Percentiles rank a stretch among this genome's conserved stretches.
Evolutionary conservation across 768 basidiomycete species (phyloP).

Genomic region (Pulveroboletus sp.): DNA sequence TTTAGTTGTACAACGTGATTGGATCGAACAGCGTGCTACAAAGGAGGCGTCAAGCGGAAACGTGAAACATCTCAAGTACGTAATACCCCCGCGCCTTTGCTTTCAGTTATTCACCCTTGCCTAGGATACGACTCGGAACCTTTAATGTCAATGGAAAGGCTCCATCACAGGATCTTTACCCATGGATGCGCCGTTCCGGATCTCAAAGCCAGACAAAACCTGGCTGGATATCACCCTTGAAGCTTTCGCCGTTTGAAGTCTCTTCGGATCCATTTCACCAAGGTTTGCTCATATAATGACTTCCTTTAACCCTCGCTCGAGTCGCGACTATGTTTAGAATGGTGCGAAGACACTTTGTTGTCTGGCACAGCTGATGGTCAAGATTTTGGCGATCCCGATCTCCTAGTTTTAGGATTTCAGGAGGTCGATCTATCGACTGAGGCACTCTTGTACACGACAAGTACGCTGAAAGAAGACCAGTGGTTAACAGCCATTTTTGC

Average conservation of each 20-base stretch:
- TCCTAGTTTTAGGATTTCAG: constrained; percentile 77
- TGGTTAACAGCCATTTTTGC: constrained; percentile 69
- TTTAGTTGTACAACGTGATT: constrained; percentile 57
- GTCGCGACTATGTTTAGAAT: constrained; percentile 7
- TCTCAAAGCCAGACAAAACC: background rate
- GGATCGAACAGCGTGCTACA: constrained; percentile 50
- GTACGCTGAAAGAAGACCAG: constrained; percentile 61
- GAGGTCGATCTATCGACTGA: constrained; percentile 79
- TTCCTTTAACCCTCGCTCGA: background rate
- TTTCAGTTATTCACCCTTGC: background rate
- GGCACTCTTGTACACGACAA: constrained; percentile 69
- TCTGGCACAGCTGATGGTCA: constrained; percentile 13
- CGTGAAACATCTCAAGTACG: constrained; percentile 25
- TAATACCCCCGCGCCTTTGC: background rate
- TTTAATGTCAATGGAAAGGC: constrained; percentile 84
- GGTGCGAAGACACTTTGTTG: background rate
- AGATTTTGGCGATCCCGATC: constrained; percentile 50
- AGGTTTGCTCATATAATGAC: constrained; percentile 12
- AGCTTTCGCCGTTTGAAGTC: constrained; percentile 36
- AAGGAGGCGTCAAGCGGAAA: constrained; percentile 24
- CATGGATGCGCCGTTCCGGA: constrained; percentile 51
- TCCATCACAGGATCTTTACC: constrained; percentile 68
- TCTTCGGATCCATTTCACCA: constrained; percentile 19
- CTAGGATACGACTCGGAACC: constrained; percentile 67
- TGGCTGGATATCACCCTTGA: constrained; percentile 34